phyloP scores from a whole-genome alignment of 805 yeast species.

The Groenewaldozyma tartarivorans region DNA sequence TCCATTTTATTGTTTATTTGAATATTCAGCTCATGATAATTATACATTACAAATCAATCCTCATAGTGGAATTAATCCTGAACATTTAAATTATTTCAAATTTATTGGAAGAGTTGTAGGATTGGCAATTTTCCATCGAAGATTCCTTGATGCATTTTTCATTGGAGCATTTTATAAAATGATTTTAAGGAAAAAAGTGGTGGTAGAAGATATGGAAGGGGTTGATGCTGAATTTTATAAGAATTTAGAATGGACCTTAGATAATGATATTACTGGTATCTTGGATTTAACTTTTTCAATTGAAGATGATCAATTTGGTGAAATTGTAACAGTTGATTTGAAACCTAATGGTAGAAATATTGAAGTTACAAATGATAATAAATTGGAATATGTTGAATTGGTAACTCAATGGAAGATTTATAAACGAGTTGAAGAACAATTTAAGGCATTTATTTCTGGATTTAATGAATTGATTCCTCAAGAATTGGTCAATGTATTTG shows the following conservation, averaged over 20 bases:
- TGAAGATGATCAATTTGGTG: slow-evolving; percentile 91
- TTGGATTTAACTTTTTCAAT: slow-evolving; percentile 80
- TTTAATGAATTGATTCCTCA: slow-evolving; percentile 96
- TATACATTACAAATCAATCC: slow-evolving; percentile 97
- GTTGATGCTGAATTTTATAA: slow-evolving; percentile 96
- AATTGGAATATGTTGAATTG: slow-evolving; percentile 89
- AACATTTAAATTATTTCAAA: slow-evolving; percentile 94
- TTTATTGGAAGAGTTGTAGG: slow-evolving; percentile 98
- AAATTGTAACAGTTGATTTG: slow-evolving; percentile 77
- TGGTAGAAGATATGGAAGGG: slow-evolving; percentile 95
- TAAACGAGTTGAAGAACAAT: slow-evolving; percentile 89
- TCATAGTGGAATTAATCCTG: slow-evolving; percentile 93
- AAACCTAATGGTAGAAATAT: slow-evolving; percentile 81
- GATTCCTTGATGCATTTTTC: slow-evolving; percentile 96
- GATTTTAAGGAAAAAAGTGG: slow-evolving; percentile 93
- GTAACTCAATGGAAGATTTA: slow-evolving; percentile 94
- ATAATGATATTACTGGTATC: slow-evolving; percentile 83
- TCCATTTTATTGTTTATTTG: slow-evolving; percentile 94
- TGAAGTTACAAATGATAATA: slow-evolving; percentile 90
- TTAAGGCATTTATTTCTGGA: slow-evolving; percentile 93
- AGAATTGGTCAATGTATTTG: slow-evolving; percentile 91
- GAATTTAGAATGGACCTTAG: slow-evolving; percentile 91
- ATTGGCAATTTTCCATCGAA: slow-evolving; percentile 93
- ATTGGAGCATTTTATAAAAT: slow-evolving; percentile 97
- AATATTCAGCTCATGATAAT: slow-evolving; percentile 95